Conservation (phyloP, 768 basidiomycete species). For the Pleurotus sapidus region DNA sequence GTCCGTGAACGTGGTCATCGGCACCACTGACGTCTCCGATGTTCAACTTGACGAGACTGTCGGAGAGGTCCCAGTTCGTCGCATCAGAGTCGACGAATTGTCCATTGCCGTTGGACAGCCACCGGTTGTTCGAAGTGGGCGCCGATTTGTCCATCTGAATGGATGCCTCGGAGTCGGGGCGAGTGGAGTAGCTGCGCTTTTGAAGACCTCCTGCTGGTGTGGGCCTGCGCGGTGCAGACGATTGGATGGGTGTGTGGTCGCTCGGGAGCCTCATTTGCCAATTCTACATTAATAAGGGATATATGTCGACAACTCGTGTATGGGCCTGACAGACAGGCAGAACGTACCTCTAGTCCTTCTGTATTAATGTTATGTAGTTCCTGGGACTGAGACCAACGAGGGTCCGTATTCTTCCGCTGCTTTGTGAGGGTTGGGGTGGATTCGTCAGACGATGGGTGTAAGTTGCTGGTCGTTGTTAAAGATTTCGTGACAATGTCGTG, state of each 20-base stretch:
- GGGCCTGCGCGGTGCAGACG: constrained; percentile 26
- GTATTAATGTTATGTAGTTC: constrained; percentile 37
- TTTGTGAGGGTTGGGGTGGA: constrained; percentile 31
- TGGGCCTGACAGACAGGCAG: constrained; percentile 10
- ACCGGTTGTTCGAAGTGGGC: constrained; percentile 45
- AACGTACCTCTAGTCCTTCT: constrained; percentile 40
- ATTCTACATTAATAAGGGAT: constrained; percentile 30
- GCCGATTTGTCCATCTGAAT: constrained; percentile 22
- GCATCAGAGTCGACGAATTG: constrained; percentile 59
- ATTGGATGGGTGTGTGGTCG: constrained; percentile 32
- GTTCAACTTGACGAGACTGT: constrained; percentile 71
- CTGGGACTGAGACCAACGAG: constrained; percentile 49
- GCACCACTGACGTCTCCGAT: constrained; percentile 49
- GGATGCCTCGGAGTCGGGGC: constrained; percentile 33
- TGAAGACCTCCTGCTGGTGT: constrained; percentile 30
- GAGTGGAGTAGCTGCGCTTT: constrained; percentile 34
- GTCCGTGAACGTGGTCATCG: constrained; percentile 44
- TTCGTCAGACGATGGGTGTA: constrained; percentile 25
- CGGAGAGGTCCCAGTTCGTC: constrained; percentile 67
- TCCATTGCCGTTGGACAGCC: constrained; percentile 63
- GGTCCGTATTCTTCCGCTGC: constrained; percentile 30
- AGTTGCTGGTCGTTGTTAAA: constrained; percentile 37
- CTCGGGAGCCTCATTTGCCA: constrained; percentile 43
- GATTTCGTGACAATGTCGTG: constrained; percentile 62
- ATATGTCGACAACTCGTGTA: constrained; percentile 32